Conservation (phyloP, 2,329 filamentous ascomycete genomes). For the Teratosphaeria gauchensis region DNA sequence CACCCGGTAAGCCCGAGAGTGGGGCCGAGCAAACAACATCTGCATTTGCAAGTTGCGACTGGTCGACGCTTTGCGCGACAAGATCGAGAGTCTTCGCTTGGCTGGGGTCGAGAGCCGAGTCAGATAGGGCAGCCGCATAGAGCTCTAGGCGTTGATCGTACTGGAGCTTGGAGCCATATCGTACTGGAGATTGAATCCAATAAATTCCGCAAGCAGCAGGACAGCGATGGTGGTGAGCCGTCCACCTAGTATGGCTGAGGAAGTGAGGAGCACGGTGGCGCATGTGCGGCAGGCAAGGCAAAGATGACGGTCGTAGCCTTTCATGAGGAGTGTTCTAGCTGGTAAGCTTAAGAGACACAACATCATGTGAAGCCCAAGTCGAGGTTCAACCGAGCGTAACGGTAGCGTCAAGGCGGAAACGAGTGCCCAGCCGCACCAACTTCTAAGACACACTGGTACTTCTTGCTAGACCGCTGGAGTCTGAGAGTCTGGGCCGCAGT, state of each 20-base stretch:
- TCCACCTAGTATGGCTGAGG: not conserved
- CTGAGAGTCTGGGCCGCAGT: too few relatives aligned
- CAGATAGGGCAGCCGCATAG: not conserved
- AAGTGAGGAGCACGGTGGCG: not conserved
- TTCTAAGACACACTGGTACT: too few relatives aligned
- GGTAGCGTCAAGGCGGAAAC: too few relatives aligned
- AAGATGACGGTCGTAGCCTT: not conserved
- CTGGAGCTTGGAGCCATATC: not conserved
- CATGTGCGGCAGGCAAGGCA: not conserved
- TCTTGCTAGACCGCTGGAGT: too few relatives aligned
- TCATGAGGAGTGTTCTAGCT: not conserved
- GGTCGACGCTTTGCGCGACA: not conserved
- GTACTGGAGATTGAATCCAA: not conserved
- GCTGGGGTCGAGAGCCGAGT: not conserved
- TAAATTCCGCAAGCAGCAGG: too few relatives aligned
- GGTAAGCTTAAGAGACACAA: not conserved
- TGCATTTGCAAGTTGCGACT: not conserved
- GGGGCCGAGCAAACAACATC: too few relatives aligned
- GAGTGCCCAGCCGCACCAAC: too few relatives aligned
- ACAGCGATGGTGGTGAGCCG: not conserved
- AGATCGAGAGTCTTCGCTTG: not conserved
- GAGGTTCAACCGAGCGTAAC: too few relatives aligned
- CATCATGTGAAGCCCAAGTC: too few relatives aligned
- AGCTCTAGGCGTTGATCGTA: not conserved
- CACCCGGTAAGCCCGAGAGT: too few relatives aligned